Evolutionary conservation across 257 asterid species (phyloP), one percentile per base, ranked within the genome.

Genomic region (Ocimum tenuiflorum): DNA sequence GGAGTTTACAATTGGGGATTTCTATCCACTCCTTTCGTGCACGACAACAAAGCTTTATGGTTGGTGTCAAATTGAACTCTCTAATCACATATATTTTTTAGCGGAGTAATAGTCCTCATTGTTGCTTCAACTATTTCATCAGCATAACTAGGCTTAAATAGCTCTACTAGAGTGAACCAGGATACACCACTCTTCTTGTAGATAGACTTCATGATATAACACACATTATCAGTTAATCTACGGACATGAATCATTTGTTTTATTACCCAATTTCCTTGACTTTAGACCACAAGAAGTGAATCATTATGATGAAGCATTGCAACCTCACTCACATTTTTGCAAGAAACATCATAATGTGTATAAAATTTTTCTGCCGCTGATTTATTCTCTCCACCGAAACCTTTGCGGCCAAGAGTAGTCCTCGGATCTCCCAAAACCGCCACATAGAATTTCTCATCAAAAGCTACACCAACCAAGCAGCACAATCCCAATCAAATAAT

Each of bases 251-350:
- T 27, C 4, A 94, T 94, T 60, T 97, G 97, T 74, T 83, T 94
- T 73, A 94, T 90, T 79, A 97, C 88, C 99, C 99, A 94, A 75
- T 88, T 97, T 53, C 99, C 99, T 14, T 92, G 86, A 53, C 88
- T 82, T 48, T 80, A 80, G 38, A 90, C 82, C 33, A 94, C 99
- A 13, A 94, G 72, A 43, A 86, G 79, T 7, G 83, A 60, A 75
- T 88, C 95, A 50, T 88, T 96, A 3, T 94, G 94, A 82, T 94
- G 99, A 57, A 74, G 90, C 4, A 91, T 91, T 83, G 88, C 91
- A 17, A 94, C 96, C 77, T 94, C 99, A 82, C 72, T 77, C 58
- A 94, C 95, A 27, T 78, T 64, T 82, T 94, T 97, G 14, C 69
- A 59, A 0, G 99, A 88, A 49, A 94, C 99, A 39, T 94, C 90